phyloP scores from a whole-genome alignment of 2,329 filamentous ascomycete genomes.

The Amesomyces nigricolor region DNA sequence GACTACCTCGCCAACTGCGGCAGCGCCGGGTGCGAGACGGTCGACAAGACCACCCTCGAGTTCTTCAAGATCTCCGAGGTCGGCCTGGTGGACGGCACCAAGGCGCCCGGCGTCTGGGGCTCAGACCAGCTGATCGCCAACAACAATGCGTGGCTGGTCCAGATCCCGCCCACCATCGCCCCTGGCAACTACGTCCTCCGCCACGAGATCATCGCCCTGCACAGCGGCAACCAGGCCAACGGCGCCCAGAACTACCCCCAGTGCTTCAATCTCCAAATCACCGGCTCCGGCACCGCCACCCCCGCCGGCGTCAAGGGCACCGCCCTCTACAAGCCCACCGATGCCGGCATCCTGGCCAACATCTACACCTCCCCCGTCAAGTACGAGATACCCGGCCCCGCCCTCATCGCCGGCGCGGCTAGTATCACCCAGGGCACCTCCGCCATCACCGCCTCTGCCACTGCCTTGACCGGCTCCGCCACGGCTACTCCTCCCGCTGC shows the following conservation, averaged over 20 bases:
- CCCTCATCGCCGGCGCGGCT: conserved; percentile 21
- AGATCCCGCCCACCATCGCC: conserved; percentile 34
- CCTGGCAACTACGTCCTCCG: conserved; percentile 40
- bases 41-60: conserved; percentile 48
- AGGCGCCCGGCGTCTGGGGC: conserved; percentile 46
- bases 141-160: conserved; percentile 39
- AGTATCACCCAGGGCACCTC: conserved; percentile 15
- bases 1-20: conserved; percentile 56
- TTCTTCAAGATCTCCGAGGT: conserved; percentile 55
- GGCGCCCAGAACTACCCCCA: conserved; percentile 45
- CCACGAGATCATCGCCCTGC: conserved; percentile 46
- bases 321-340: conserved; percentile 24
- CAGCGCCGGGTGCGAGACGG: conserved; percentile 49
- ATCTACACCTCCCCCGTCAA: conserved; percentile 22
- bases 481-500: conserved; percentile 6
- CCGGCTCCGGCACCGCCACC: conserved; percentile 32
- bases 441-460: conserved; percentile 19
- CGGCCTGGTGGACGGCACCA: conserved; percentile 38
- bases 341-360: conserved; percentile 26
- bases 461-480: conserved; percentile 21
- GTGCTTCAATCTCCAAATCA: conserved; percentile 42
- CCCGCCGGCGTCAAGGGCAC: conserved; percentile 27
- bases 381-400: conserved; percentile 28
- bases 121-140: conserved; percentile 44
- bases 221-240: conserved; percentile 35